phyloP scores from a whole-genome alignment of 176 grass and related monocot genomes.

The Oryza punctata region DNA sequence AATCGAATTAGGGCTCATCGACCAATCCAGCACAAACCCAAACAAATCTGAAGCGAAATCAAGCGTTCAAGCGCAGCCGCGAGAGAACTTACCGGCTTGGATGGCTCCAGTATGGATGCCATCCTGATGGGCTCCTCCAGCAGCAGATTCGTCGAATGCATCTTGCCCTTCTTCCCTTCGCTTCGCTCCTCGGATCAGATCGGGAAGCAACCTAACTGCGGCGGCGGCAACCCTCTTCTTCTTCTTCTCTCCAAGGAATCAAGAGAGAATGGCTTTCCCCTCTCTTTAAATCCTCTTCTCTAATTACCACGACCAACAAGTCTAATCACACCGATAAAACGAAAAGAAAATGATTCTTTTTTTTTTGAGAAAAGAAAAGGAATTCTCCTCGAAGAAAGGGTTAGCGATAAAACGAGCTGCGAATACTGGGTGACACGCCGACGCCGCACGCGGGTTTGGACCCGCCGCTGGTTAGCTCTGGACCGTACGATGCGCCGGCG shows the following conservation, averaged over 20 bases:
- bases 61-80: neutral
- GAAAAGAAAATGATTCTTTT: too few species aligned
- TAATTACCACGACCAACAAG: neutral
- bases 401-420: neutral
- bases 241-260: conserved; percentile 45
- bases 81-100: conserved; percentile 65
- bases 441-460: neutral
- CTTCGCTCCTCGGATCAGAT: conserved; percentile 18
- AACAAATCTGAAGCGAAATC: conserved; percentile 9
- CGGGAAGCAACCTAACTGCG: neutral
- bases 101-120: conserved; percentile 96
- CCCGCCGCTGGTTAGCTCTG: neutral
- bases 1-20: conserved; percentile 1
- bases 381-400: neutral
- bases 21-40: neutral
- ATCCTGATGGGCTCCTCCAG: conserved; percentile 99
- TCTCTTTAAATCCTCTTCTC: neutral
- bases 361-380: neutral
- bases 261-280: neutral
- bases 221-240: neutral
- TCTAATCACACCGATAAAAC: neutral
- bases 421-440: neutral
- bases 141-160: conserved; percentile 90
- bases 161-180: conserved; percentile 19
- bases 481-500: neutral